Evolutionary conservation across 257 asterid genomes (phyloP), one percentile per base, ranked within the genome.

Genomic region (Nicotiana paniculata): DNA sequence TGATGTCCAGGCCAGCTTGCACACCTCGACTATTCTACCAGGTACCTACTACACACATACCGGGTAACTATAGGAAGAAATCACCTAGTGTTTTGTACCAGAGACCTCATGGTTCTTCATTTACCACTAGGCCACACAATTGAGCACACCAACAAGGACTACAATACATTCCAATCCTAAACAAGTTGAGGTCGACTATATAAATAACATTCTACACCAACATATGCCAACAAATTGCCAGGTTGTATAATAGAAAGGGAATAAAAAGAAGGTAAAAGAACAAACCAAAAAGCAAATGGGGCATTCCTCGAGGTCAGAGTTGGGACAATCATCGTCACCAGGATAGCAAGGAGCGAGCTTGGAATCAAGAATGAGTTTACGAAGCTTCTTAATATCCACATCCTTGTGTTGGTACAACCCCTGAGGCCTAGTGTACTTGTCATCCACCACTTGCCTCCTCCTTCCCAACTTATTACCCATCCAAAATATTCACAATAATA

Each of bases 281-380:
- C 96, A 77, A 65, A 96, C 99, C 98, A 96, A 93, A 98, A 96
- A 96, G 91, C 99, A 96, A 86, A 96, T 94, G 85, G 98, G 98
- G 82, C 99, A 96, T 84, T 96, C 99, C 84, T 96, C 99, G 54
- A 93, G 98, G 82, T 96, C 97, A 80, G 83, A 85, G 78, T 78
- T 90, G 77, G 80, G 91, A 85, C 84, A 88, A 79, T 96, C 99
- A 86, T 96, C 99, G 55, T 93, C 98, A 26, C 98, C 99, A 61
- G 98, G 98, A 75, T 91, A 96, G 88, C 99, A 96, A 84, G 99
- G 99, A 10, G 99, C 99, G 35, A 96, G 90, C 88, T 96, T 94
- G 15, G 99, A 93, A 83, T 92, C 97, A 26, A 94, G 91, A 84
- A 96, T 96, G 83, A 96, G 95, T 89, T 93, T 94, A 89, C 95